Evolutionary conservation across 129 eudicot species (phyloP), one percentile per base, ranked within the genome.

Genomic region (Centella asiatica): DNA sequence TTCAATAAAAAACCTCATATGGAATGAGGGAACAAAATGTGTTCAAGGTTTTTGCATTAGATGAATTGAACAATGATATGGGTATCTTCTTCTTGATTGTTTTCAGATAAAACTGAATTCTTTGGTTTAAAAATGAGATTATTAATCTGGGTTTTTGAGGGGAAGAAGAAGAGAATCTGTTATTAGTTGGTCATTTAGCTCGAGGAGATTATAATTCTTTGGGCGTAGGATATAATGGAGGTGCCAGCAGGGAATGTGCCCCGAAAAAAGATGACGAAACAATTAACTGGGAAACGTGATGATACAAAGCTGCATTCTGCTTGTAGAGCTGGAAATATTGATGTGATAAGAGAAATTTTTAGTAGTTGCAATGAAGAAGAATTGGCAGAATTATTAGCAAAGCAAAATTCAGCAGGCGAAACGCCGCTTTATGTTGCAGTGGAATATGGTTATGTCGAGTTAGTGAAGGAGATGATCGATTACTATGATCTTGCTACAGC

Each of bases 351-450:
- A 64, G 75, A 87, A 42, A 83, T 80, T 24, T 67, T 83, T 11
- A 57, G 64, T 33, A 75, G 69, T 34, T 58, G 68, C 9, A 65
- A 54, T 1, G 93, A 84, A 47, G 90, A 80, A 19, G 83, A 85
- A 52, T 36, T 80, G 73, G 33, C 60, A 24, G 84, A 75, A 34
- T 20, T 85, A 62, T 68, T 93, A 65, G 69, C 76, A 0, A 87
- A 78, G 39, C 86, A 72, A 58, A 93, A 93, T 67, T 76, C 83
- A 28, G 77, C 86, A 7, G 96, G 93, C 2, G 99, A 93, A 67
- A 78, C 96, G 28, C 78, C 92, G 7, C 72, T 93, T 34, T 93
- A 82, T 55, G 94, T 88, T 26, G 99, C 95, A 7, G 83, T 90
- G 1, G 99, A 93, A 70, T 76, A 78, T 52, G 92, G 99, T 25